A percentile compares a stretch with the other conserved stretches of the same genome.
phyloP scores from a whole-genome alignment of 2,329 filamentous ascomycete species.

The Colletotrichum camelliae region DNA sequence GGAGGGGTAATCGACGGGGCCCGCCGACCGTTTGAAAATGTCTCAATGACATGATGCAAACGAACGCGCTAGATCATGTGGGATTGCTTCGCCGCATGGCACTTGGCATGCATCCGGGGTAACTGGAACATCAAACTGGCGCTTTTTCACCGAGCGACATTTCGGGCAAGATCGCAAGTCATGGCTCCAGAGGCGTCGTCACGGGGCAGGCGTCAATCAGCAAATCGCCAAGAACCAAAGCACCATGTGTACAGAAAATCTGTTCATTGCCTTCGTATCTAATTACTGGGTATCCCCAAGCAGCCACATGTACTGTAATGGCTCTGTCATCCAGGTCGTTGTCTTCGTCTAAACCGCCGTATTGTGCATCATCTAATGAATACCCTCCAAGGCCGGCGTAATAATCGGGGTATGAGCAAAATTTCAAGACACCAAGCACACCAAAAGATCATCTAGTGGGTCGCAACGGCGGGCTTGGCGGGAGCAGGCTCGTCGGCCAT shows the following conservation, averaged over 20 bases:
- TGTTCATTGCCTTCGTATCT: conserved; percentile 13
- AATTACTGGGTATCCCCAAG: conserved; percentile 15
- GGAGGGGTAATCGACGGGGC: background rate
- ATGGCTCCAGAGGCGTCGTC: background rate
- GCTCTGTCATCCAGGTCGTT: conserved; percentile 21
- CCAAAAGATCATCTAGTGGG: conserved; percentile 15
- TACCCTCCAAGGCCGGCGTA: conserved; percentile 2
- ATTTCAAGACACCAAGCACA: conserved; percentile 18
- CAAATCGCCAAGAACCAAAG: background rate
- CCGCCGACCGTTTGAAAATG: conserved; percentile 13
- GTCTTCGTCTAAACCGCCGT: conserved; percentile 22
- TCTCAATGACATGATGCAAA: conserved; percentile 14
- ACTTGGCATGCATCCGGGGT: background rate
- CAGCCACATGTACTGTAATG: conserved; percentile 7
- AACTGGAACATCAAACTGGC: background rate
- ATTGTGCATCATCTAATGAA: conserved; percentile 12
- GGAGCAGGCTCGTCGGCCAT: conserved; percentile 39
- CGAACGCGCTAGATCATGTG: conserved; percentile 5
- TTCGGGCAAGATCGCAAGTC: background rate
- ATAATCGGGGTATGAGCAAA: conserved; percentile 21
- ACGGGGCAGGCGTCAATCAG: background rate
- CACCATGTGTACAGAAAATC: background rate
- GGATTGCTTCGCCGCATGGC: background rate
- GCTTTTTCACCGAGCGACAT: background rate
- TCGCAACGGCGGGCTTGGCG: conserved; percentile 35